Conservation (phyloP, 1,139 yeast genomes). For the Debaryomycetaceae sp. region DNA sequence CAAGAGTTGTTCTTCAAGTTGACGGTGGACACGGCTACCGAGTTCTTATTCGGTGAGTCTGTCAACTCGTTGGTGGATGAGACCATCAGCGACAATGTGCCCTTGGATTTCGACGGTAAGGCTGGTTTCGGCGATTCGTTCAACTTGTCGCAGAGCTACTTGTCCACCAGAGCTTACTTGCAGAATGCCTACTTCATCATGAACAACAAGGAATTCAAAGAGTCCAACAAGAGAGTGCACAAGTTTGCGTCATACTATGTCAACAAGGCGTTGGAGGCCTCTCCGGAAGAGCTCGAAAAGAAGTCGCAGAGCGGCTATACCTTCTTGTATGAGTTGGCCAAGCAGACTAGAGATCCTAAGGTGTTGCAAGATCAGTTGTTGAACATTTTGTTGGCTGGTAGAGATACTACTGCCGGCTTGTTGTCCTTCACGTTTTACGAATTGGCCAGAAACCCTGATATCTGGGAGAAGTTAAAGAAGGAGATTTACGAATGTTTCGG, state of each 20-base stretch:
- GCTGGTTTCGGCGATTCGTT: constrained; percentile 22
- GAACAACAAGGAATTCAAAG: constrained; percentile 29
- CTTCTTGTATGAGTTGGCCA: constrained; percentile 43
- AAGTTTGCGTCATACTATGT: constrained; percentile 34
- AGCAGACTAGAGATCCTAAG: constrained; percentile 40
- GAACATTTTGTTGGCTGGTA: constrained; percentile 44
- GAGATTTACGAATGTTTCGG: constrained; percentile 35
- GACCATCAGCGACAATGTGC: constrained; percentile 9
- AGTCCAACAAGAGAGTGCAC: constrained; percentile 26
- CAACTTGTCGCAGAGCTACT: constrained; percentile 27
- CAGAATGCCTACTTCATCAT: constrained; percentile 26
- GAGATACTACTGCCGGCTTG: constrained; percentile 48
- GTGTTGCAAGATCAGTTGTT: constrained; percentile 43
- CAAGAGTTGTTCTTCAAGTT: constrained; percentile 38
- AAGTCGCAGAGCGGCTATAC: constrained; percentile 34
- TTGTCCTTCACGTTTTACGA: constrained; percentile 41
- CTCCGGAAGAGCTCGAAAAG: constrained; percentile 35
- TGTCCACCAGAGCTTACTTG: constrained; percentile 27
- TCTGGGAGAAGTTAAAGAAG: constrained; percentile 30
- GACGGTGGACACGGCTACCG: constrained; percentile 51
- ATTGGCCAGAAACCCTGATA: constrained; percentile 37
- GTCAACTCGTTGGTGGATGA: constrained; percentile 27
- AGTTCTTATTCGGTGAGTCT: constrained; percentile 48
- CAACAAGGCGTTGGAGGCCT: constrained; percentile 24
- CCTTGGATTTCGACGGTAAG: constrained; percentile 18